Evolutionary conservation across 768 basidiomycete species (phyloP), one percentile per base, ranked within the genome.

Genomic region (Auricularia sp.): DNA sequence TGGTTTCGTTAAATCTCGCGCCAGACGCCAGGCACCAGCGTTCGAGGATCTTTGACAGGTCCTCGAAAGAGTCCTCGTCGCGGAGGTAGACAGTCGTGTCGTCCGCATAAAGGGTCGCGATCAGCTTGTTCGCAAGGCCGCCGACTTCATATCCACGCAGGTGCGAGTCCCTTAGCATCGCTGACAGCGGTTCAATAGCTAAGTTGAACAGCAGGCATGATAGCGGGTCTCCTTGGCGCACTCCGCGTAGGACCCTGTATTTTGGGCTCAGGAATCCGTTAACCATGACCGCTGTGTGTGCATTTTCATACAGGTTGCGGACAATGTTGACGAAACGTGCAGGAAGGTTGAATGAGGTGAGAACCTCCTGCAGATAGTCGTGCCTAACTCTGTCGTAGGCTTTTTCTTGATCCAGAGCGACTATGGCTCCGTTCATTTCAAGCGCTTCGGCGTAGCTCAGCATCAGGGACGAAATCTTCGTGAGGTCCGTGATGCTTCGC

Each of bases 1-100:
- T 83, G 0, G 62, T 56, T 0, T 68, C 64, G 61, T 81, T 82
- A 66, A 81, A 82, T 47, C 75, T 77, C 0, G 79, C 80, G 0
- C 72, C 68, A 7, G 77, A 76, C 3, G 74, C 77, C 0, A n/a
- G 21, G 64, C 78, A 82, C 81, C 81, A 83, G 0, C 44, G 42
- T 0, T 72, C 34, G 0, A 81, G 76, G 1, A 80, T 71, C 0
- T 35, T 1, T 2, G 68, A 39, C 0, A 82, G 72, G 0, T 64
- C 64, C 0, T 62, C 42, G 12, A 73, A 73, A 3, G 67, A 60
- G 61, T 81, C 78, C 0, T 64, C 11, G 44, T 72, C 67, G 2
- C 66, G 66, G 0, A 81, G 73, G 66, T 70, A 77, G 0, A 73
- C 72, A 1, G 74, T 74, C 10, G 78, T 79, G 66, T 80, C 78